Evolutionary conservation across 1,284 basidiomycete genomes (phyloP).

Genomic region (Peniophora sp.): DNA sequence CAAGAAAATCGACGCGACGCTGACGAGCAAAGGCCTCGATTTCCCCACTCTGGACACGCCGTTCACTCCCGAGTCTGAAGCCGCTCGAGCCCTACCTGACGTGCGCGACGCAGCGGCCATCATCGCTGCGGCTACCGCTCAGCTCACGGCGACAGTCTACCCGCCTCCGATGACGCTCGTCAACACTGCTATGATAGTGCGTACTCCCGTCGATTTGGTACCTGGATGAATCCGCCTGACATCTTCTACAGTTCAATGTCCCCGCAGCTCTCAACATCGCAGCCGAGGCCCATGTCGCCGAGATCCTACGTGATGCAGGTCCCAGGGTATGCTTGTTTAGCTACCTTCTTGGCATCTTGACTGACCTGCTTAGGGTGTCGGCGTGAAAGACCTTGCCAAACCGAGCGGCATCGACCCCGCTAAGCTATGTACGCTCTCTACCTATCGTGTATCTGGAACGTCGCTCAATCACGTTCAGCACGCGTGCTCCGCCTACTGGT

Average conservation of each 20-base stretch:
- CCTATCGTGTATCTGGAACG: not conserved
- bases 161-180: constrained; percentile 23
- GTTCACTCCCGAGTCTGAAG: constrained; percentile 16
- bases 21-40: too few species aligned
- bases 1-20: too few species aligned
- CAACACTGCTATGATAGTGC: constrained; percentile 20
- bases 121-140: constrained; percentile 27
- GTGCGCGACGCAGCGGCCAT: constrained; percentile 24
- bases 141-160: constrained; percentile 26
- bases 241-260: not conserved
- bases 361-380: constrained; percentile 26
- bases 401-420: constrained; percentile 19
- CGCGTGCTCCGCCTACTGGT: constrained; percentile 32
- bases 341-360: too few species aligned
- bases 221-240: not conserved
- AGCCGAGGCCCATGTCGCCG: not conserved
- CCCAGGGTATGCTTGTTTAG: not conserved
- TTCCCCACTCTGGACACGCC: not conserved
- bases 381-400: constrained; percentile 27
- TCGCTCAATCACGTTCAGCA: constrained; percentile 14
- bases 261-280: not conserved
- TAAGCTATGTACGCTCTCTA: constrained; percentile 23
- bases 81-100: constrained; percentile 18
- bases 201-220: constrained; percentile 14
- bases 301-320: not conserved